Evolutionary conservation across 345 rosid species (phyloP).

Genomic region (Populus alba): DNA sequence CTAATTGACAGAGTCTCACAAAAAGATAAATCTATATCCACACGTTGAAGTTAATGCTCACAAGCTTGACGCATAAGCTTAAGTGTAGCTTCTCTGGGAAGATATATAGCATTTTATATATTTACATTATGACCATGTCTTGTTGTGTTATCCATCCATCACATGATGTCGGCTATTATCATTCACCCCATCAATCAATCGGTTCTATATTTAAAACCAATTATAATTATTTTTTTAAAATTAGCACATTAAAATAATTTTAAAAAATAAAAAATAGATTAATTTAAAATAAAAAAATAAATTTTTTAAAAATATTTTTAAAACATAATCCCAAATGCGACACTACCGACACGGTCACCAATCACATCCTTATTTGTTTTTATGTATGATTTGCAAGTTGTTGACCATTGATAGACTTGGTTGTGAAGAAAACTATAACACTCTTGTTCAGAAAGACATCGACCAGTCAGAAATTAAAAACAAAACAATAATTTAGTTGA

Average conservation of each 20-base stretch:
- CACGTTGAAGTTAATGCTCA: neutral
- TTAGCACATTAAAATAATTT: too few species aligned
- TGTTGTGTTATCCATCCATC: neutral
- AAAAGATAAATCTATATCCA: constrained; percentile 1
- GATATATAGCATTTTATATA: neutral
- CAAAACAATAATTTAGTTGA: too few species aligned
- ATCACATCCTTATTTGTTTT: neutral
- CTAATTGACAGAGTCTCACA: neutral
- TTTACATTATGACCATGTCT: too few species aligned
- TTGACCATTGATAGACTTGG: neutral
- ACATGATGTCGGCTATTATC: neutral
- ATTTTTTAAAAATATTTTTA: too few species aligned
- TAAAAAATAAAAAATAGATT: too few species aligned
- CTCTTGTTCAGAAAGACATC: neutral
- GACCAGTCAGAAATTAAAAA: neutral
- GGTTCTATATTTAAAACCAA: too few species aligned
- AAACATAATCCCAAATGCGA: too few species aligned
- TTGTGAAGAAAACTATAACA: too few species aligned
- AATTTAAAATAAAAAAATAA: too few species aligned
- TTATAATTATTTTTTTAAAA: too few species aligned
- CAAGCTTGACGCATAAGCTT: constrained; percentile 17
- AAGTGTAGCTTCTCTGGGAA: constrained; percentile 18
- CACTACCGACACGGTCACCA: constrained; percentile 5
- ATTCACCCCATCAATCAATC: neutral
- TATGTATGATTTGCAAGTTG: neutral